Conservation (phyloP, 805 yeast species). For the Candida argentea region DNA sequence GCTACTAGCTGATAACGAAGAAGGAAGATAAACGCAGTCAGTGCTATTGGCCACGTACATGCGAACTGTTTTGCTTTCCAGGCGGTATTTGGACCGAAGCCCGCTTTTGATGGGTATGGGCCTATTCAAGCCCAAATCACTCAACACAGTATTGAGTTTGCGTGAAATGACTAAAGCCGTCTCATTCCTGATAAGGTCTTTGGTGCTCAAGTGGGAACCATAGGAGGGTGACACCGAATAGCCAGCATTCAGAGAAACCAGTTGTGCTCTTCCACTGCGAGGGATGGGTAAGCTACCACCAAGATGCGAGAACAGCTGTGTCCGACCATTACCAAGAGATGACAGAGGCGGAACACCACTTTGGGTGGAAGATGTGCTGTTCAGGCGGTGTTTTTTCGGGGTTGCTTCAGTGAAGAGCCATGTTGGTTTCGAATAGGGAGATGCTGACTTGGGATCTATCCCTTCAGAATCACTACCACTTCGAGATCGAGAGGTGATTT, state of each 20-base stretch:
- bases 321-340: conserved; percentile 2
- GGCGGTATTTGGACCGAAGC: conserved; percentile 13
- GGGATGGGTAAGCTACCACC: conserved; percentile 4
- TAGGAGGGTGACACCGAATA: conserved; percentile 4
- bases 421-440: conserved; percentile 14
- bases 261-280: not conserved
- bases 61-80: conserved; percentile 17
- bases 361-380: conserved; percentile 1
- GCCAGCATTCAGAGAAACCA: conserved; percentile 1
- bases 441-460: too few relatives aligned
- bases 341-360: not conserved
- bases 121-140: conserved; percentile 29
- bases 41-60: conserved; percentile 28
- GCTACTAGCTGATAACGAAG: conserved; percentile 28
- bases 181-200: conserved; percentile 29
- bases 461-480: conserved; percentile 9
- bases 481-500: conserved; percentile 13
- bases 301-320: conserved; percentile 4
- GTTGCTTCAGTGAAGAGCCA: conserved; percentile 3
- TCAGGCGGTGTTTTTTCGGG: conserved; percentile 1
- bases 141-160: conserved; percentile 18
- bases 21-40: conserved; percentile 30
- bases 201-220: conserved; percentile 17
- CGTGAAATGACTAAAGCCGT: conserved; percentile 26
- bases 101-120: conserved; percentile 27